Evolutionary conservation across 495 filamentous ascomycete genomes (phyloP), one percentile per base, ranked within the genome.

Genomic region (Daldinia bambusicola): DNA sequence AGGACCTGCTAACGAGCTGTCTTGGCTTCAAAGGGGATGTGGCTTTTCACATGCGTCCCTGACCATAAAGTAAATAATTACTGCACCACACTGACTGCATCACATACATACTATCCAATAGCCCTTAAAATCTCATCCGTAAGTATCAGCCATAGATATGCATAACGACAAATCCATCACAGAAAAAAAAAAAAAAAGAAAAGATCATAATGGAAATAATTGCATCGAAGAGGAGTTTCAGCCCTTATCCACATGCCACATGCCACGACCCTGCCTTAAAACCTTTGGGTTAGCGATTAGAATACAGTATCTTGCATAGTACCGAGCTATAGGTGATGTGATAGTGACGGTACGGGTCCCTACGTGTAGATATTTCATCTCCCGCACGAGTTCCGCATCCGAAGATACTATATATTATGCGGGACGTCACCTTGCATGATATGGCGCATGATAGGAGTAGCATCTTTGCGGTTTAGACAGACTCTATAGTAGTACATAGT

Each of bases 381-480:
- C 10, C 60, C 41, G 60, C 55, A 50, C n/a, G 20, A 30, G 34
- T 52, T n/a, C 32, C 41, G 34, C 13, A 34, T 38, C 40, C 30
- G 22, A 8, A 36, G 59, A 52, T 53, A 31, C 60, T 12, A 13
- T 20, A 26, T 57, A 0, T 50, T 50, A 31, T 37, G 2, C 13
- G 60, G 32, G 43, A 72, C 70, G 65, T 72, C 70, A 72, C 61
- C 52, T 18, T 69, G 65, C 70, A 72, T 68, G 50, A 41, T 45
- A 72, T 48, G 43, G 26, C 26, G 26, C 26, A 26, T 26, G 26
- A 26, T 26, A 26, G 26, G 26, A 3, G 65, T 66, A 43, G 56
- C 36, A 72, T 72, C 52, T 55, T 22, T 26, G 26, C 26, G 26
- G 26, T 26, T 26, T 26, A 26, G 26, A 30, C 22, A 53, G 30